Evolutionary conservation across 1,139 yeast genomes (phyloP).

Genomic region (Entelexis sorbosivorans): DNA sequence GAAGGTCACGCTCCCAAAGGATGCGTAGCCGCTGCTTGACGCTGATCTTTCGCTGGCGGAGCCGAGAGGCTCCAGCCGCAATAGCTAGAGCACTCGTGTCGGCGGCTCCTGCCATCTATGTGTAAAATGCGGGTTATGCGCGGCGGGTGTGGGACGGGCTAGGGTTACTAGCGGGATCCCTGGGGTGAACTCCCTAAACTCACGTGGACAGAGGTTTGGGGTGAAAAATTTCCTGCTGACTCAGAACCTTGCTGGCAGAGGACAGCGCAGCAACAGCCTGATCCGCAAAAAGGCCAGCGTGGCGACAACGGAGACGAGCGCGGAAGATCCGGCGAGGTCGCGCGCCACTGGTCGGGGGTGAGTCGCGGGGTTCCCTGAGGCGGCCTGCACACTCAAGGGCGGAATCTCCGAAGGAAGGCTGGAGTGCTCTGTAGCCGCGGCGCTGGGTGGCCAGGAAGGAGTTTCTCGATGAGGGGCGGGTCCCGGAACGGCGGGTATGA

Average conservation of each 20-base stretch:
- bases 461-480: conserved; percentile 4
- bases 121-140: background rate
- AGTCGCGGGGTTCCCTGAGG: background rate
- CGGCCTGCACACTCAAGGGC: conserved; percentile 1
- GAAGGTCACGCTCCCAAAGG: conserved; percentile 65
- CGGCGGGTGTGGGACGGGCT: conserved; percentile 1
- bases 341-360: background rate
- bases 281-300: conserved; percentile 4
- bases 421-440: background rate
- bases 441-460: conserved; percentile 3
- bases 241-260: background rate
- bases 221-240: conserved; percentile 5
- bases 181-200: background rate
- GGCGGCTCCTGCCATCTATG: conserved; percentile 1
- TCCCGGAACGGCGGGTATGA: conserved; percentile 5
- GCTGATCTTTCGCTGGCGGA: conserved; percentile 82
- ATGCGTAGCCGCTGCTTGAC: conserved; percentile 83
- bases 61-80: conserved; percentile 40
- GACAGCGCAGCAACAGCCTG: background rate
- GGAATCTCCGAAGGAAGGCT: background rate
- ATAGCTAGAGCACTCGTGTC: background rate
- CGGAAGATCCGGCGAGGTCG: background rate
- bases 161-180: background rate
- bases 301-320: background rate
- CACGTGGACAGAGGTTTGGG: background rate